phyloP scores from a whole-genome alignment of 768 basidiomycete species.

The Phylloporus sp. region DNA sequence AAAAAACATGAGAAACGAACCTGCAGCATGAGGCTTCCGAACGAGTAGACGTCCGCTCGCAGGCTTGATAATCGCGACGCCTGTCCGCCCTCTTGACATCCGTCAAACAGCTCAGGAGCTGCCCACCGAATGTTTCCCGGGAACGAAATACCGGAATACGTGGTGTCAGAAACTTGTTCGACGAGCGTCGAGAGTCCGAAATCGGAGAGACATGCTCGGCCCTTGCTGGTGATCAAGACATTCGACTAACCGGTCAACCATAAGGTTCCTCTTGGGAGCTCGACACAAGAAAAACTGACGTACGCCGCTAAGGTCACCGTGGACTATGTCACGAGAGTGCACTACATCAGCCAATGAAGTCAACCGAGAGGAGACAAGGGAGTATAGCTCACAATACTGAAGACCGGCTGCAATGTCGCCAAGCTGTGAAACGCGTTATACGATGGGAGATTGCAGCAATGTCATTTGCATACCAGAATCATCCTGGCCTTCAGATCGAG shows the following conservation, averaged over 20 bases:
- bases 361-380: neutral
- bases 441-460: neutral
- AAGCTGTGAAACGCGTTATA: slow-evolving; percentile 15
- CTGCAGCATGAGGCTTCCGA: slow-evolving; percentile 28
- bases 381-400: slow-evolving; percentile 12
- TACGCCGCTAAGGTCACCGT: slow-evolving; percentile 39
- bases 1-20: slow-evolving; percentile 1
- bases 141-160: slow-evolving; percentile 2
- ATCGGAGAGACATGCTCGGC: slow-evolving; percentile 24
- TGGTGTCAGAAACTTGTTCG: slow-evolving; percentile 5
- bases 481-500: slow-evolving; percentile 16
- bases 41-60: slow-evolving; percentile 26
- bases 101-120: slow-evolving; percentile 23
- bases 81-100: neutral
- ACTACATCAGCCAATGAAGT: slow-evolving; percentile 11
- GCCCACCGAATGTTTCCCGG: slow-evolving; percentile 29
- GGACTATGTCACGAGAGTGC: slow-evolving; percentile 25
- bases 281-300: neutral
- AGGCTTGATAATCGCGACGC: slow-evolving; percentile 7
- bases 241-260: slow-evolving; percentile 14
- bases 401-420: slow-evolving; percentile 22
- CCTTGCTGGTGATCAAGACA: slow-evolving; percentile 12
- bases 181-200: slow-evolving; percentile 28
- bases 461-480: slow-evolving; percentile 9
- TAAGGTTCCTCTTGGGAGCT: neutral